Conservation (phyloP, 306 rosid genomes). For the Sophora flavescens region DNA sequence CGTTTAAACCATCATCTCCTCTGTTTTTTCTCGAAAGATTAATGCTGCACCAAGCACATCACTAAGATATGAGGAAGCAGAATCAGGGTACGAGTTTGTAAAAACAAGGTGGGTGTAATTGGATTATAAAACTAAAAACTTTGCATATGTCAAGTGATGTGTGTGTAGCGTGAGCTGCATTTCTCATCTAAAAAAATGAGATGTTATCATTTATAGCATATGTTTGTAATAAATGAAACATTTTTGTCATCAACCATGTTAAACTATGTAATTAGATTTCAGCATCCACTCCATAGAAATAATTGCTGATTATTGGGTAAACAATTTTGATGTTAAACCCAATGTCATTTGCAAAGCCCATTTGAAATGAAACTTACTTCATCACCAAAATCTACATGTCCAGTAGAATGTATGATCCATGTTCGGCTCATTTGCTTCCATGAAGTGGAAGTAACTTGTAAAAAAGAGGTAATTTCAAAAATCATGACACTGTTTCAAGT, state of each 20-base stretch:
- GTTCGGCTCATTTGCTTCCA: no score
- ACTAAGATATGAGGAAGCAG: no score
- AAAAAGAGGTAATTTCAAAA: no score
- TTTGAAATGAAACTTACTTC: constrained; percentile 60
- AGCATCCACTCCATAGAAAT: constrained; percentile 9
- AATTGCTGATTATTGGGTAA: not conserved
- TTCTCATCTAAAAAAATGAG: no score
- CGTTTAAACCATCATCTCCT: not conserved
- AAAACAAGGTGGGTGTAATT: no score
- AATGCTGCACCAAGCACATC: no score
- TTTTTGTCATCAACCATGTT: not conserved
- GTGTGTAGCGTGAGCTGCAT: no score
- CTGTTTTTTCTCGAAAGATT: not conserved
- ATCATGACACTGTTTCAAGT: no score
- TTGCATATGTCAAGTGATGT: no score
- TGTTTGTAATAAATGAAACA: not conserved
- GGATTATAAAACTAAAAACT: no score
- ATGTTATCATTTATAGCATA: not conserved
- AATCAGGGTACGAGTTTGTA: no score
- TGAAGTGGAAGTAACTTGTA: no score
- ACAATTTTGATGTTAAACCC: not conserved
- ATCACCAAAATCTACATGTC: constrained; percentile 99
- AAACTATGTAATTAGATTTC: not conserved
- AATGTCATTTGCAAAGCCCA: not conserved
- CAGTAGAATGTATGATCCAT: constrained; percentile 4